phyloP scores from a whole-genome alignment of 257 asterid species.

The Capsicum chinense region DNA sequence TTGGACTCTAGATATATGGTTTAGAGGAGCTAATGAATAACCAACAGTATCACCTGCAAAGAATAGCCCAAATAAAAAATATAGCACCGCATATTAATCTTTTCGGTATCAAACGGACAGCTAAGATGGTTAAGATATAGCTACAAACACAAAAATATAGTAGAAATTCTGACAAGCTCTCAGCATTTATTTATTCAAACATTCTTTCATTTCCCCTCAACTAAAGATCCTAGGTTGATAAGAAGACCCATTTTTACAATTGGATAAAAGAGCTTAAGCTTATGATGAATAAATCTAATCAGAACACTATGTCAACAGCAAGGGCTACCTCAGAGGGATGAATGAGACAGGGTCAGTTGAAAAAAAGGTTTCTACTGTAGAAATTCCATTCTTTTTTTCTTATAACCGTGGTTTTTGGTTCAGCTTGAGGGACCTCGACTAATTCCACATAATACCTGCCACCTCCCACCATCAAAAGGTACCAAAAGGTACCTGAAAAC shows the following conservation, averaged over 20 bases:
- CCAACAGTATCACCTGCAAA: constrained; percentile 76
- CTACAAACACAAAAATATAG: not conserved
- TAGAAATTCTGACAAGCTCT: not conserved
- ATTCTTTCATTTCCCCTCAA: not conserved
- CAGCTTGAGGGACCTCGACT: too few relatives aligned
- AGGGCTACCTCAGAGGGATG: constrained; percentile 19
- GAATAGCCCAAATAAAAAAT: constrained; percentile 31
- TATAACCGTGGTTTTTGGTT: too few relatives aligned
- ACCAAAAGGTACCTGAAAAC: too few relatives aligned
- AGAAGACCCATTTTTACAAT: constrained; percentile 3
- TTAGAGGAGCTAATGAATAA: constrained; percentile 62
- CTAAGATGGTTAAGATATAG: constrained; percentile 2
- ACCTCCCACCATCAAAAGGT: too few relatives aligned
- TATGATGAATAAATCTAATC: constrained; percentile 10
- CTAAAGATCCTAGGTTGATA: constrained; percentile 8
- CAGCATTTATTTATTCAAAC: not conserved
- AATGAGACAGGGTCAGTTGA: not conserved
- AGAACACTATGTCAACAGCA: not conserved
- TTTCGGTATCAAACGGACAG: not conserved
- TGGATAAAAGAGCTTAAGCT: constrained; percentile 23
- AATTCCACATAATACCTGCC: too few relatives aligned
- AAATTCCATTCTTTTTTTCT: not conserved
- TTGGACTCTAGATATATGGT: constrained; percentile 52
- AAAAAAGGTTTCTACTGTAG: not conserved
- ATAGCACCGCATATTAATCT: not conserved